These are phyloP conservation scores for Penicillium angulare DNA, from an alignment of 495 filamentous ascomycete species.

Conservation along the genomic window DNA sequence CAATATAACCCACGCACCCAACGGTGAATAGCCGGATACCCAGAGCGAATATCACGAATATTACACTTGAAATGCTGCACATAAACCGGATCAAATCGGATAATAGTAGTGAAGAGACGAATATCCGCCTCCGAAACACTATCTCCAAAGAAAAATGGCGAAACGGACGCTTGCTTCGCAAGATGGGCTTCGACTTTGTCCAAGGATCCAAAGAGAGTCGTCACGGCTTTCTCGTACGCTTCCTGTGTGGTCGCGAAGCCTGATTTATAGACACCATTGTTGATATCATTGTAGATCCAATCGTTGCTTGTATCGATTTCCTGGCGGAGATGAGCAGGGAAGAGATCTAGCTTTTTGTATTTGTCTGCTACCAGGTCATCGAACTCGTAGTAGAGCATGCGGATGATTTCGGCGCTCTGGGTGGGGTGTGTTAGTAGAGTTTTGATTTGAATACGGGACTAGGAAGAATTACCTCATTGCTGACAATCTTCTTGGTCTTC, in stretches of 20 bases:
- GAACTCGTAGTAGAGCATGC: constrained; percentile 73
- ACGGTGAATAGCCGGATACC: constrained; percentile 65
- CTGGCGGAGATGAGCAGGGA: constrained; percentile 54
- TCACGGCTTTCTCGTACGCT: constrained; percentile 70
- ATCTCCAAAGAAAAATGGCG: constrained; percentile 67
- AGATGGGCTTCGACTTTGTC: constrained; percentile 71
- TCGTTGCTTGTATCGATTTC: constrained; percentile 75
- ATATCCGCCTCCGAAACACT: constrained; percentile 79
- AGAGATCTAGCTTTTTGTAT: constrained; percentile 61
- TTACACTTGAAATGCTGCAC: constrained; percentile 97
- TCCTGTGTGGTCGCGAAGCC: constrained; percentile 73
- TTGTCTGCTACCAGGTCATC: constrained; percentile 61
- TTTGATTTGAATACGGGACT: background rate
- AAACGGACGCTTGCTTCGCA: constrained; percentile 34
- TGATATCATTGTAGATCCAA: constrained; percentile 82
- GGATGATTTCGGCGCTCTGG: constrained; percentile 56
- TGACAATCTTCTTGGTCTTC: constrained; percentile 55
- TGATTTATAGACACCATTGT: constrained; percentile 83
- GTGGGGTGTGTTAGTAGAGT: background rate
- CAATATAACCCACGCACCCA: constrained; percentile 71
- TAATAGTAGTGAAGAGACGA: constrained; percentile 76
- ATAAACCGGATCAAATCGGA: constrained; percentile 85
- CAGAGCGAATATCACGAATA: constrained; percentile 74
- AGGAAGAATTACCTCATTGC: constrained; percentile 47
- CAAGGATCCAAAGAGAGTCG: constrained; percentile 66